phyloP scores from a whole-genome alignment of 2,329 filamentous ascomycete species.

The Colletotrichum musicola region DNA sequence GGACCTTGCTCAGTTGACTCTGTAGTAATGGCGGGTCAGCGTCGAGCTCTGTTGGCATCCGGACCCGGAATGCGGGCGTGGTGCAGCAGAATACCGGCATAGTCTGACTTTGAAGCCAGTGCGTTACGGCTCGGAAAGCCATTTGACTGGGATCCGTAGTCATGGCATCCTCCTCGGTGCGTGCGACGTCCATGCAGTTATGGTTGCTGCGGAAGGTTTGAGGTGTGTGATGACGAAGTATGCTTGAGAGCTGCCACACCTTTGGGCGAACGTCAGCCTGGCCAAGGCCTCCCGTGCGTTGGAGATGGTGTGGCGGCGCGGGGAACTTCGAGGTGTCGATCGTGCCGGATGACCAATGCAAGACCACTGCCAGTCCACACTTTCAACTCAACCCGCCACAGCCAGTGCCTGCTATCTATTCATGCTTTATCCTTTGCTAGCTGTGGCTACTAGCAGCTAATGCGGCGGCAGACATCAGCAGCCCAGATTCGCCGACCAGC shows the following conservation, averaged over 20 bases:
- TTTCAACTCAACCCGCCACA: conserved; percentile 16
- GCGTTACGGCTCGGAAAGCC: conserved; percentile 40
- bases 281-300: conserved; percentile 32
- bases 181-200: conserved; percentile 39
- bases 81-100: conserved; percentile 40
- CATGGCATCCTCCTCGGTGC: conserved; percentile 38
- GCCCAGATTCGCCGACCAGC: conserved; percentile 8
- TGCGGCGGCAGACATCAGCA: neutral
- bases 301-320: conserved; percentile 39
- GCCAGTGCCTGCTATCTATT: conserved; percentile 17
- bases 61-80: conserved; percentile 35
- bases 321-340: conserved; percentile 33
- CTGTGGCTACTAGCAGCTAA: neutral
- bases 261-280: conserved; percentile 35
- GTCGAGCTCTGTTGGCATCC: conserved; percentile 35
- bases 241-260: conserved; percentile 25
- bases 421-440: neutral
- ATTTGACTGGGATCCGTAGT: conserved; percentile 40
- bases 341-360: conserved; percentile 37
- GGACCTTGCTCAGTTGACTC: conserved; percentile 36
- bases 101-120: conserved; percentile 39
- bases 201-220: conserved; percentile 28
- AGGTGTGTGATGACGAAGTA: conserved; percentile 37
- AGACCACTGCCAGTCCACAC: conserved; percentile 25
- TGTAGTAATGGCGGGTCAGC: conserved; percentile 37